Evolutionary conservation across 1,284 basidiomycete genomes (phyloP), one percentile per base, ranked within the genome.

Genomic region (Phlebopus sp.): DNA sequence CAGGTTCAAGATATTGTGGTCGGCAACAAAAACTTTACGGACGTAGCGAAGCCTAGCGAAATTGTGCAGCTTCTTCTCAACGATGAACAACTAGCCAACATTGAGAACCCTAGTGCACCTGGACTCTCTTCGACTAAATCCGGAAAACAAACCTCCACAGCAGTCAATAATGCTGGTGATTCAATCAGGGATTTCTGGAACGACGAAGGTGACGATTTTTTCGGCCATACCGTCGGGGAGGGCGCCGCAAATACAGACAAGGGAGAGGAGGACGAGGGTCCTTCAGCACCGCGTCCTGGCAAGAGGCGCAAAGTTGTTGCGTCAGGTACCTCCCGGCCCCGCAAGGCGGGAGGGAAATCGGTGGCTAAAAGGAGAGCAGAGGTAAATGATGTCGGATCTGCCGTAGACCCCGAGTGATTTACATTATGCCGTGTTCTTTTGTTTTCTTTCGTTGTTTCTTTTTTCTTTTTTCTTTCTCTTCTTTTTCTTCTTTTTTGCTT

Each of bases 1-100:
- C 55, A 93, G 91, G 92, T 97, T 7, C 97, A 99, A 83, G 97
- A 99, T 63, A 97, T 99, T 55, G 97, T 99, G 52, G 97, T 99
- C 13, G 97, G 97, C 50, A 95, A 92, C 72, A 97, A 97, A 72
- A 93, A 83, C 50, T 86, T 97, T 67, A 85, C 88, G 17, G 87
- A 97, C 54, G 90, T 92, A 49, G 86, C 93, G 37, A 97, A 94
- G 68, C 92, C 94, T 23, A 95, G 93, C 71, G 97, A 99, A 68
- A 97, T 99, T 51, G 95, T 97, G 7, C 93, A 94, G 53, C 71
- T 99, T 48, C 76, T 99, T 49, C 81, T 99, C 60, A 96, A 95
- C 66, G 96, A 99, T 62, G 94, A 98, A 60, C 92, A 92, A 64
- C 70, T 86, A 23, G 90, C 84, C 4, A 80, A 76, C 47, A 66